Percentiles rank a stretch among this genome's conserved stretches.
Conservation (phyloP, 257 asterid species). For the Solanum gandarillasii region DNA sequence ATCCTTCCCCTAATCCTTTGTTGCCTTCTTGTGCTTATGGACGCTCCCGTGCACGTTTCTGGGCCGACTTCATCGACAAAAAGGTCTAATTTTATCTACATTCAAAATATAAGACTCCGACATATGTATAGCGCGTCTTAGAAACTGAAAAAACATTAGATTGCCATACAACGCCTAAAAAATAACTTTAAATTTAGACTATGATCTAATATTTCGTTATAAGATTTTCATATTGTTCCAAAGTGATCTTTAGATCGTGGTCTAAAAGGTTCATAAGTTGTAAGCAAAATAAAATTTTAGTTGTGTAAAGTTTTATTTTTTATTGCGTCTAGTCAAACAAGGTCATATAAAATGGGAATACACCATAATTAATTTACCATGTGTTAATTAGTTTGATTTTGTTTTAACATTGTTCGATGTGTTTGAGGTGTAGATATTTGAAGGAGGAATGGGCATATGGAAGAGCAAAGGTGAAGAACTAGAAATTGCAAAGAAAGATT, state of each 20-base stretch:
- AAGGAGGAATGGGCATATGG: conserved; percentile 40
- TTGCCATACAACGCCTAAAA: background rate
- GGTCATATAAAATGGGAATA: background rate
- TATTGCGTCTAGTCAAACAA: background rate
- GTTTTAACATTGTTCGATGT: too few species aligned
- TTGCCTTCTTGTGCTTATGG: conserved; percentile 51
- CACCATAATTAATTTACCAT: too few species aligned
- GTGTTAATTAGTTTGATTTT: too few species aligned
- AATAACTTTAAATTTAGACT: background rate
- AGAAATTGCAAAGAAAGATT: conserved; percentile 46
- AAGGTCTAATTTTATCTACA: conserved; percentile 24
- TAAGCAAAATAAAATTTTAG: background rate
- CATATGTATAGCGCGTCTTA: too few species aligned
- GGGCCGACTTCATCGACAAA: conserved; percentile 81
- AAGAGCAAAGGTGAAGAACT: conserved; percentile 38
- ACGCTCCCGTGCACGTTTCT: conserved; percentile 54
- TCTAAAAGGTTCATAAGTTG: background rate
- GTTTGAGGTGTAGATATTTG: conserved; percentile 29
- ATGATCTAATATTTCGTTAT: background rate
- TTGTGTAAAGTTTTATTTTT: too few species aligned
- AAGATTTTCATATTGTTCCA: background rate
- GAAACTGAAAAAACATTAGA: too few species aligned
- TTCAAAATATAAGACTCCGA: too few species aligned
- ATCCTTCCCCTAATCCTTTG: conserved; percentile 23
- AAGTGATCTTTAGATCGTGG: background rate